These are phyloP conservation scores for Hanseniaspora thailandica DNA, from an alignment of 805 yeast species.

Conservation along the genomic window DNA sequence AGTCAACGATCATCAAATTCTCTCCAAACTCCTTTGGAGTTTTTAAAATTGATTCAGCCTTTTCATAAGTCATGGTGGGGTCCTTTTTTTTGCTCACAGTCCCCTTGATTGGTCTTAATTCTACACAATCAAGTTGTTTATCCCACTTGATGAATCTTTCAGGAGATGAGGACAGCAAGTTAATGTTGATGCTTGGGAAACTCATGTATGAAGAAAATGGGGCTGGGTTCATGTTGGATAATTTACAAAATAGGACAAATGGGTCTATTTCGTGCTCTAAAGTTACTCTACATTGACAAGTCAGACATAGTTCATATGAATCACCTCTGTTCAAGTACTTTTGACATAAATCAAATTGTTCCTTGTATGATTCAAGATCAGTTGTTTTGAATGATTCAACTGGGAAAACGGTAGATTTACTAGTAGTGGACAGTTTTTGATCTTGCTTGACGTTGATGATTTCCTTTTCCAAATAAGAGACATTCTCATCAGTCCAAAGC, in stretches of 20 bases:
- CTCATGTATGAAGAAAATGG: slow-evolving; percentile 79
- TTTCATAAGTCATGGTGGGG: slow-evolving; percentile 39
- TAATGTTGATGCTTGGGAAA: slow-evolving; percentile 41
- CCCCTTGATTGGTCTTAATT: slow-evolving; percentile 91
- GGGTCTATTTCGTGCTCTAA: slow-evolving; percentile 42
- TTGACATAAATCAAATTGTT: slow-evolving; percentile 54
- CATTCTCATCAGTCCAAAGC: neutral
- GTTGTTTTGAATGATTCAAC: slow-evolving; percentile 36
- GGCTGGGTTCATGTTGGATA: slow-evolving; percentile 70
- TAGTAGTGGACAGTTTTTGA: slow-evolving; percentile 29
- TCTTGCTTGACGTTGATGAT: slow-evolving; percentile 18
- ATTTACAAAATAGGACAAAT: slow-evolving; percentile 70
- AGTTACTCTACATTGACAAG: slow-evolving; percentile 38
- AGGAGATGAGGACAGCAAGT: slow-evolving; percentile 79
- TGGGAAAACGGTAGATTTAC: slow-evolving; percentile 12
- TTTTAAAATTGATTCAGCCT: slow-evolving; percentile 53
- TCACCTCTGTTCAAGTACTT: slow-evolving; percentile 63
- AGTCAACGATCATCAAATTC: slow-evolving; percentile 90
- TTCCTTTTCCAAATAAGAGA: slow-evolving; percentile 8
- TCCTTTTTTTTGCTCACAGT: slow-evolving; percentile 57
- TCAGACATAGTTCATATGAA: slow-evolving; percentile 85
- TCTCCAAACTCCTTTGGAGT: slow-evolving; percentile 93
- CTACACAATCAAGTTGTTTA: slow-evolving; percentile 38
- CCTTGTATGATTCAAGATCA: slow-evolving; percentile 39
- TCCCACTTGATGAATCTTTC: slow-evolving; percentile 85